A percentile compares a stretch with the other conserved stretches of the same genome.
phyloP scores from a whole-genome alignment of 352 stramenopile genomes.

The Globisporangium viniferum region DNA sequence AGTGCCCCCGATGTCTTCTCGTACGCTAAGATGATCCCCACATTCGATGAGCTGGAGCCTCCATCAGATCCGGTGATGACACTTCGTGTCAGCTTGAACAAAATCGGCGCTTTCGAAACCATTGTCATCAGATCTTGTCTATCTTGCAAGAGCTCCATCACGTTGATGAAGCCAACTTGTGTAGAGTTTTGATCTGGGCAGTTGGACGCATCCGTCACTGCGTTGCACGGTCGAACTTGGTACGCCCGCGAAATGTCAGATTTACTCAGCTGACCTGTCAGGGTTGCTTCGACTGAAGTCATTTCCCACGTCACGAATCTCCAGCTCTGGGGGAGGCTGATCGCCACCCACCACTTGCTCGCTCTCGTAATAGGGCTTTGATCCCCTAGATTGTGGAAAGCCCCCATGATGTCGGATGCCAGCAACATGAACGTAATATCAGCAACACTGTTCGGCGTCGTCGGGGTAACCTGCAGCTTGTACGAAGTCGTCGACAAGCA shows the following conservation, averaged over 20 bases:
- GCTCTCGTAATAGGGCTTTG: conserved; percentile 41
- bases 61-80: conserved; percentile 50
- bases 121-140: conserved; percentile 47
- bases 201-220: conserved; percentile 45
- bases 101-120: conserved; percentile 43
- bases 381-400: conserved; percentile 64
- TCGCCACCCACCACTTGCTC: conserved; percentile 73
- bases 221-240: conserved; percentile 42
- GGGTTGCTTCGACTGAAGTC: conserved; percentile 47
- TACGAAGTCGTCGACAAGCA: conserved; percentile 75
- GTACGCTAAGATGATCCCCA: conserved; percentile 57
- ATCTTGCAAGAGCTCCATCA: conserved; percentile 60
- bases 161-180: conserved; percentile 56
- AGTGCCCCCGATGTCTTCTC: conserved; percentile 41
- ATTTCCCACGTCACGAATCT: conserved; percentile 67
- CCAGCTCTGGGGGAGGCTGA: conserved; percentile 59
- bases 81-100: conserved; percentile 55
- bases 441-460: conserved; percentile 59
- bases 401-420: conserved; percentile 64
- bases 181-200: conserved; percentile 36
- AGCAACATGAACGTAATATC: conserved; percentile 70
- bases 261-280: conserved; percentile 25
- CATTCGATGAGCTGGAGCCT: conserved; percentile 17
- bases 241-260: conserved; percentile 17
- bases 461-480: conserved; percentile 55